A percentile compares a stretch with the other conserved stretches of the same genome.
Evolutionary conservation across 768 basidiomycete species (phyloP).

Genomic region (Hydnomerulius pinastri): DNA sequence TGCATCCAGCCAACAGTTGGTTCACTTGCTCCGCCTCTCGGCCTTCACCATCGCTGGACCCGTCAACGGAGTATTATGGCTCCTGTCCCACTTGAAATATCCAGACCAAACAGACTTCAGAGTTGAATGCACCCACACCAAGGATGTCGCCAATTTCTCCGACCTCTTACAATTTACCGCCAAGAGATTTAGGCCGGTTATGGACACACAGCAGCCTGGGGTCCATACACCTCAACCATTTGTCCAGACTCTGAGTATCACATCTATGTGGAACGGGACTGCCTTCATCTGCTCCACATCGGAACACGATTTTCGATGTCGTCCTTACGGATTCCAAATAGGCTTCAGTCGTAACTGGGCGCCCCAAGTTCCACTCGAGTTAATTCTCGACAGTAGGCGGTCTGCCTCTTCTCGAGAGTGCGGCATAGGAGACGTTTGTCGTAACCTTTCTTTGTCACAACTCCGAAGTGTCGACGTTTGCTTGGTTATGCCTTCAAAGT

Average conservation of each 20-base stretch:
- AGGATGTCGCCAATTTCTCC: too few relatives aligned
- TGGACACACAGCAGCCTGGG: neutral
- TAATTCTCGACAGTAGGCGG: conserved; percentile 9
- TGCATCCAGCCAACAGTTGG: too few relatives aligned
- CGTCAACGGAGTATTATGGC: too few relatives aligned
- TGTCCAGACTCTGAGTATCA: conserved; percentile 14
- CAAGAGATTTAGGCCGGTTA: too few relatives aligned
- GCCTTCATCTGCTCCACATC: conserved; percentile 17
- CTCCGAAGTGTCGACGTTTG: conserved; percentile 13
- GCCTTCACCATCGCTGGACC: too few relatives aligned
- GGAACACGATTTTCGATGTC: conserved; percentile 9
- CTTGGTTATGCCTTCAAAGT: conserved; percentile 8
- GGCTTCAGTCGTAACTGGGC: conserved; percentile 22
- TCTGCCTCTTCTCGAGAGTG: conserved; percentile 10
- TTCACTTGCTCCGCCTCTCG: too few relatives aligned
- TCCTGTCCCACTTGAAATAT: too few relatives aligned
- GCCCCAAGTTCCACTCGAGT: conserved; percentile 18
- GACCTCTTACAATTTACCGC: too few relatives aligned
- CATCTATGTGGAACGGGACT: conserved; percentile 8
- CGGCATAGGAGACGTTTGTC: conserved; percentile 11
- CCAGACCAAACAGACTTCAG: too few relatives aligned
- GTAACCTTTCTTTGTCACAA: conserved; percentile 10
- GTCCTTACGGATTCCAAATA: too few relatives aligned
- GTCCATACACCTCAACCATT: conserved; percentile 3
- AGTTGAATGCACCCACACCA: too few relatives aligned